Evolutionary conservation across 208 protist genomes (phyloP).

Genomic region (Wallacemonas collosoma): DNA sequence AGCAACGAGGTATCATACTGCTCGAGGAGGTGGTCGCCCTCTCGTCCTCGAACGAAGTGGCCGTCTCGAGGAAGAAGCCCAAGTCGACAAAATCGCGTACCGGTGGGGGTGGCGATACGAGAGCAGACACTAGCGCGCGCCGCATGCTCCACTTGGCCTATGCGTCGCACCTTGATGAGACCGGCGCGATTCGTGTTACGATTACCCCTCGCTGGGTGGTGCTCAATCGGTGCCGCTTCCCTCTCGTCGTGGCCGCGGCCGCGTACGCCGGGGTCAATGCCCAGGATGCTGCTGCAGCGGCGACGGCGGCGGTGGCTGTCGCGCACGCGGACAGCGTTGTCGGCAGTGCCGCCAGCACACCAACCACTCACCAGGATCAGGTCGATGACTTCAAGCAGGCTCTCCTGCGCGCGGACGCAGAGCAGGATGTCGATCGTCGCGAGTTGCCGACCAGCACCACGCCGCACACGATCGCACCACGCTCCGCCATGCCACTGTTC

Average conservation of each 20-base stretch:
- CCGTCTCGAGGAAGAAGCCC: conserved; percentile 11
- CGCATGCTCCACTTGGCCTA: conserved; percentile 74
- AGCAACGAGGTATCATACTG: conserved; percentile 75
- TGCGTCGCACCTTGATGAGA: conserved; percentile 51
- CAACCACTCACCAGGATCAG: conserved; percentile 27
- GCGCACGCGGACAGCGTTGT: conserved; percentile 20
- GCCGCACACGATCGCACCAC: conserved; percentile 36
- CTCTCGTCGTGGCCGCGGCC: conserved; percentile 62
- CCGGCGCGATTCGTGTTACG: conserved; percentile 62
- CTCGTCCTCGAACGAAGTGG: not conserved
- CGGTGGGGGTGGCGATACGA: not conserved
- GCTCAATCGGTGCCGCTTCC: conserved; percentile 69
- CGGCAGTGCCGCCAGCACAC: conserved; percentile 4
- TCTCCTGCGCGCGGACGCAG: not conserved
- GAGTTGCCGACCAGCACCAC: not conserved
- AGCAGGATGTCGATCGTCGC: not conserved
- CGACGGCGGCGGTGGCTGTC: conserved; percentile 28
- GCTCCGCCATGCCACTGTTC: conserved; percentile 56
- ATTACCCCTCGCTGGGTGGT: conserved; percentile 86
- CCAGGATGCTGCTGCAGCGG: conserved; percentile 34
- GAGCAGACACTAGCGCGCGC: not conserved
- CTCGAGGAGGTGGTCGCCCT: conserved; percentile 34
- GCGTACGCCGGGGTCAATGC: conserved; percentile 41
- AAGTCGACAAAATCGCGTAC: conserved; percentile 9
- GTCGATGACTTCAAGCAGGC: conserved; percentile 31